Evolutionary conservation across 768 basidiomycete species (phyloP), one percentile per base, ranked within the genome.

Genomic region (Podaxis rugospora): DNA sequence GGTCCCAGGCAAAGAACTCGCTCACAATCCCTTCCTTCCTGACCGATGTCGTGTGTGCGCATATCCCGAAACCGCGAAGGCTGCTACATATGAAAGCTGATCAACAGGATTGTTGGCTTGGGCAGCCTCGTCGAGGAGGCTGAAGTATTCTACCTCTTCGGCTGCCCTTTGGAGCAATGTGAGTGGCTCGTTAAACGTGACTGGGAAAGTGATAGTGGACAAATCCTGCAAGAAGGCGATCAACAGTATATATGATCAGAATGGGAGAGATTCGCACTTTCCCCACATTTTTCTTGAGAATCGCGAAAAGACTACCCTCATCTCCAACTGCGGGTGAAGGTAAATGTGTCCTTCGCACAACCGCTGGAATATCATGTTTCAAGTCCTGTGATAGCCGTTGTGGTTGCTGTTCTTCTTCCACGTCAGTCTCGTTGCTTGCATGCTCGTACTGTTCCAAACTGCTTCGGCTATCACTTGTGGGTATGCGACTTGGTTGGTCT

Each of bases 181-280:
- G 37, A 95, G 72, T 32, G 93, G 93, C 66, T 95, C 93, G 65
- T 95, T 95, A 75, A 95, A 95, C 1, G 88, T 83, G 2, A 95
- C 90, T n/a, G 93, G 93, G 62, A 95, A 85, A 1, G 89, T 79
- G 28, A 94, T 88, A 36, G 88, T 87, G 13, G 91, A 88, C 7
- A 93, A 76, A 71, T 94, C 92, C 92, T 93, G 59, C 7, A 4
- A 9, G 25, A 11, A 49, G 18, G 18, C 4, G 16, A 44, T 44
- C 3, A 44, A 14, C 16, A 14, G 42, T 4, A 6, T 16, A 18
- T 7, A 44, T 16, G 42, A 46, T 44, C 21, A 57, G 59, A 11
- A 35, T 47, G 16, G 28, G 55, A 44, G 18, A 62, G 59, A 37
- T 27, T 51, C 67, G 18, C 55, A 91, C 92, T 79, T 93, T 93